Conservation (phyloP, 257 asterid species). For the Gentiana macrophylla region DNA sequence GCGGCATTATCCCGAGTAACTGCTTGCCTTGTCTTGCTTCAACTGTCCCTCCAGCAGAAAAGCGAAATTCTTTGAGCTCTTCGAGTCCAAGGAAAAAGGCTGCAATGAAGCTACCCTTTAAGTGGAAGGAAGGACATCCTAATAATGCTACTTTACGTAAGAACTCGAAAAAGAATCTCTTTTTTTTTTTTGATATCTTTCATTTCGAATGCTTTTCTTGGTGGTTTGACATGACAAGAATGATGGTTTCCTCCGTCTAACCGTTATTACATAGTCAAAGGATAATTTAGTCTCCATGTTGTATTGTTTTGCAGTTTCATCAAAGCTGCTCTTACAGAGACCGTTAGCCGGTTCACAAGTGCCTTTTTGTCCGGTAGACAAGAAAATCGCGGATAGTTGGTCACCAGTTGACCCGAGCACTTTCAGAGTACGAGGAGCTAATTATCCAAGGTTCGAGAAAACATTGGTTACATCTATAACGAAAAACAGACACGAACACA, state of each 20-base stretch:
- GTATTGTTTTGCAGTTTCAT: conserved; percentile 47
- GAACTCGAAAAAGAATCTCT: conserved; percentile 10
- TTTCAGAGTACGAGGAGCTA: conserved; percentile 76
- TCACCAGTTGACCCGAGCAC: conserved; percentile 76
- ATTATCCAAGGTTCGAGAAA: conserved; percentile 52
- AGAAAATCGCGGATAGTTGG: conserved; percentile 87
- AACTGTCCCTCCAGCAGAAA: conserved; percentile 46
- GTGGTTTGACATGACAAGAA: too few relatives aligned
- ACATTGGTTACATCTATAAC: too few relatives aligned
- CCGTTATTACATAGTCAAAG: too few relatives aligned
- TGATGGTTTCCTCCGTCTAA: too few relatives aligned
- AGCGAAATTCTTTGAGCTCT: conserved; percentile 56
- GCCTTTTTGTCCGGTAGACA: conserved; percentile 75
- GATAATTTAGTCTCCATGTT: too few relatives aligned
- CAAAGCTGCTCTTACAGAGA: conserved; percentile 59
- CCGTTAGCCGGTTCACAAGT: conserved; percentile 95
- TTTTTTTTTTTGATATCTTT: too few relatives aligned
- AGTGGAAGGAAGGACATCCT: conserved; percentile 81
- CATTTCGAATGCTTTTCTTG: too few relatives aligned
- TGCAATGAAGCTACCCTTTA: conserved; percentile 59
- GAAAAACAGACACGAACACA: too few relatives aligned
- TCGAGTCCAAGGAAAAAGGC: conserved; percentile 52
- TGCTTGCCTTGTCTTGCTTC: conserved; percentile 94
- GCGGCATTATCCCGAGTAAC: conserved; percentile 64
- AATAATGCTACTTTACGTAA: conserved; percentile 41